phyloP scores from a whole-genome alignment of 1,284 basidiomycete species.

The Apiotrichum brassicae region DNA sequence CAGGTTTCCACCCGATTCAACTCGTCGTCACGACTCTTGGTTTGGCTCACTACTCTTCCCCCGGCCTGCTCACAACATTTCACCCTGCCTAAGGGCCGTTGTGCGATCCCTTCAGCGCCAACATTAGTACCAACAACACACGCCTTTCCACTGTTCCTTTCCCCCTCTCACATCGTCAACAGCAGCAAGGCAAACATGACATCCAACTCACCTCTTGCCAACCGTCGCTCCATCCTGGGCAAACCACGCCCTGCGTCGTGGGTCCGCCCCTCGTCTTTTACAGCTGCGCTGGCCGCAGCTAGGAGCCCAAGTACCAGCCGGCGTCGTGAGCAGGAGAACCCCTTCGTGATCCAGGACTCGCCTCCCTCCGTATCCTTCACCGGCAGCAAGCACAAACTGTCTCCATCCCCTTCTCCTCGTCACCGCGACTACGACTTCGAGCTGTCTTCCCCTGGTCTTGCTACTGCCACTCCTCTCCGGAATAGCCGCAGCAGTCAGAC shows the following conservation, averaged over 20 bases:
- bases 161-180: neutral
- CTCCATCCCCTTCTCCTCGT: constrained; percentile 33
- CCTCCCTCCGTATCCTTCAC: constrained; percentile 4
- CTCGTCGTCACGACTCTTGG: no score
- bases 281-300: neutral
- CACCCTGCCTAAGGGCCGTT: neutral
- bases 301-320: neutral
- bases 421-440: constrained; percentile 43
- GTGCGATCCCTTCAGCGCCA: constrained; percentile 1
- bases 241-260: neutral
- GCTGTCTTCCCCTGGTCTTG: constrained; percentile 35
- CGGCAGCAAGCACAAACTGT: constrained; percentile 39
- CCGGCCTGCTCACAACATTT: no score
- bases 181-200: neutral
- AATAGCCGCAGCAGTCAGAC: constrained; percentile 3
- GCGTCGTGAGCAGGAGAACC: neutral
- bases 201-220: neutral
- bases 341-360: neutral
- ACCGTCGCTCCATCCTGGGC: neutral
- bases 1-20: no score
- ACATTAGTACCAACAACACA: neutral
- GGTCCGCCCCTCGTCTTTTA: neutral
- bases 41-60: neutral
- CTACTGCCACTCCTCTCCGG: neutral
- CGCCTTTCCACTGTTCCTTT: neutral